Evolutionary conservation across 495 filamentous ascomycete genomes (phyloP).

Genomic region (Hypoxylon lienhwacheense): DNA sequence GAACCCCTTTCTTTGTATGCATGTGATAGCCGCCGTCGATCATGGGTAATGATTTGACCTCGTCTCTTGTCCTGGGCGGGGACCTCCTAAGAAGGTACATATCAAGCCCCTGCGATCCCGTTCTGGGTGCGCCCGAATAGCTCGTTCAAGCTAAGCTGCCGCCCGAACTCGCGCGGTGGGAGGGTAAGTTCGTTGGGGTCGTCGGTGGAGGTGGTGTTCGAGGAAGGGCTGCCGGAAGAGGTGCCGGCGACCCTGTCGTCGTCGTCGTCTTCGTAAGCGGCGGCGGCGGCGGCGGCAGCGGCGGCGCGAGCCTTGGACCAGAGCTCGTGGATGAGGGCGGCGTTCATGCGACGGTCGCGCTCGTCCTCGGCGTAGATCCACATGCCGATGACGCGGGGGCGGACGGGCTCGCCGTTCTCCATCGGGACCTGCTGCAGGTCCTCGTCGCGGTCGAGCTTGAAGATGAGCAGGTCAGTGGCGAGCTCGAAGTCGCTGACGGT

Average conservation of each 20-base stretch:
- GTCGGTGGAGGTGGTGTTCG: no score
- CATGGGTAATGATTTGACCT: no score
- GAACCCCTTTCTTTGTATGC: not conserved
- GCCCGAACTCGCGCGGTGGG: slow-evolving; percentile 22
- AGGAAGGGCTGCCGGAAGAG: no score
- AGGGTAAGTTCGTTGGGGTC: no score
- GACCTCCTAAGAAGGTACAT: no score
- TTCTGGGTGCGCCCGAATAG: slow-evolving; percentile 26
- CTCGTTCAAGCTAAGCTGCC: slow-evolving; percentile 33
- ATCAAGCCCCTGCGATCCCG: slow-evolving; percentile 3
- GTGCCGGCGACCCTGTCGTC: no score
- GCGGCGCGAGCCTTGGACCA: slow-evolving; percentile 44
- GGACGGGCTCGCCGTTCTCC: slow-evolving; percentile 36
- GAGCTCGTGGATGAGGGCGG: slow-evolving; percentile 41
- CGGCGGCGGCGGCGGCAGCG: not conserved
- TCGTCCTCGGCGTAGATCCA: slow-evolving; percentile 50
- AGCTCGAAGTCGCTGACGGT: slow-evolving; percentile 47
- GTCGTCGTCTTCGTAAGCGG: no score
- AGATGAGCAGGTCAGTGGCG: slow-evolving; percentile 45
- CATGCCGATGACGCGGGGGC: slow-evolving; percentile 45
- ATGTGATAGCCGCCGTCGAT: no score
- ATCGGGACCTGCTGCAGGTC: slow-evolving; percentile 24
- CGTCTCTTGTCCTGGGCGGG: no score
- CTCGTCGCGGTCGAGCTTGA: slow-evolving; percentile 48
- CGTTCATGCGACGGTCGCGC: slow-evolving; percentile 34